Evolutionary conservation across 306 rosid species (phyloP), one percentile per base, ranked within the genome.

Genomic region (Prunus davidiana): DNA sequence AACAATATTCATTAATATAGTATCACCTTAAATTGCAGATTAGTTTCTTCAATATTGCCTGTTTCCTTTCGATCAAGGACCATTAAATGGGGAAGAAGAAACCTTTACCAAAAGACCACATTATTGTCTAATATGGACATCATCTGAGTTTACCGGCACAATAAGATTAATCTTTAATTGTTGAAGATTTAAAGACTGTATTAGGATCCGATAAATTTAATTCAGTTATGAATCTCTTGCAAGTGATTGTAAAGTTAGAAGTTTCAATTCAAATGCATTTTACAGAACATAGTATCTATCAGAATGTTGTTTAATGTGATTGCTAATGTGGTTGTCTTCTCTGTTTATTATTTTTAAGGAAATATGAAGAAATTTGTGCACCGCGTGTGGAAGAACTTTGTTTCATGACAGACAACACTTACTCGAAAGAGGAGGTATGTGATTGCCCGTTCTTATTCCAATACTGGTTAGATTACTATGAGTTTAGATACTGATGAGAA

Each of bases 311-410:
- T 73, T 20, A 57, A 13, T 25, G 13, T 8, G 60, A 70, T 30
- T 3, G 10, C 72, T 64, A 69, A 51, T 76, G 57, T 69, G 74
- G 25, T 50, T 82, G 51, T 75, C 47, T 30, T 19, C 64, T 9
- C 75, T 71, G 28, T 77, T 74, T 63, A 63, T 28, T 30, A 18
- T 55, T 63, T 67, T 34, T 28, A 55, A 90, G 95, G 85, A 90
- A 90, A 69, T 86, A 82, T 15, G 95, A 90, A 88, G 95, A 88
- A 81, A 82, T 86, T 58, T 86, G 85, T 79, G 87, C 92, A 12
- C 95, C 90, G 2, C 87, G 79, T 2, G 82, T 86, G 45, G 92
- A 90, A 72, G 92, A 86, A 20, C 84, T 88, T 78, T 90, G 95
- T 58, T 74, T 86, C 84, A 88, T 90, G 79, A 90, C 95, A 6